Conservation (phyloP, 768 basidiomycete genomes). For the Austroboletus eburneus region DNA sequence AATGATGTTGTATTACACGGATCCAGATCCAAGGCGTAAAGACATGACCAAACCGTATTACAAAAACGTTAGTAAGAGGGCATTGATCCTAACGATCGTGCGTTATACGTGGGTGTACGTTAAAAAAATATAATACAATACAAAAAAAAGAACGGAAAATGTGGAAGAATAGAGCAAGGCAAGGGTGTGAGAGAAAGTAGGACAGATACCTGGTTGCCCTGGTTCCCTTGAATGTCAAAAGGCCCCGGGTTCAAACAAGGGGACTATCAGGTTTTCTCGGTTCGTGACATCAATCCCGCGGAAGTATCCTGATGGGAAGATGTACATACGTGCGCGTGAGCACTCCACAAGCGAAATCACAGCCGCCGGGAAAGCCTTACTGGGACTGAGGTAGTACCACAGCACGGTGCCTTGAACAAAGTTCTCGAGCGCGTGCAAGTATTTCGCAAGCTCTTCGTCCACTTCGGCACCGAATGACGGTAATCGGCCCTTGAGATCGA, state of each 20-base stretch:
- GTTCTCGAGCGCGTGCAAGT: conserved; percentile 34
- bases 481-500: conserved; percentile 28
- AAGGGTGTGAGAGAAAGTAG: background rate
- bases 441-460: conserved; percentile 32
- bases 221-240: conserved; percentile 14
- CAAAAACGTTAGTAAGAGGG: conserved; percentile 6
- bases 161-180: background rate
- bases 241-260: conserved; percentile 25
- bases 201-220: background rate
- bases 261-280: conserved; percentile 26
- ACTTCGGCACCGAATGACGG: conserved; percentile 35
- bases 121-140: conserved; percentile 20
- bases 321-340: conserved; percentile 12
- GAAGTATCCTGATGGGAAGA: conserved; percentile 26
- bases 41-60: conserved; percentile 6
- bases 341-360: background rate
- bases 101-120: conserved; percentile 10
- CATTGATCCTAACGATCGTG: conserved; percentile 13
- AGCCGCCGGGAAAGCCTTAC: conserved; percentile 17
- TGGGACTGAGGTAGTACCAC: conserved; percentile 39
- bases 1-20: too few relatives aligned
- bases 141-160: too few relatives aligned
- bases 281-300: conserved; percentile 32
- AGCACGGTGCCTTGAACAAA: conserved; percentile 37
- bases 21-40: too few relatives aligned